Base-by-base conservation (phyloP, 257 asterid species). In the Linaria vulgaris region DNA sequence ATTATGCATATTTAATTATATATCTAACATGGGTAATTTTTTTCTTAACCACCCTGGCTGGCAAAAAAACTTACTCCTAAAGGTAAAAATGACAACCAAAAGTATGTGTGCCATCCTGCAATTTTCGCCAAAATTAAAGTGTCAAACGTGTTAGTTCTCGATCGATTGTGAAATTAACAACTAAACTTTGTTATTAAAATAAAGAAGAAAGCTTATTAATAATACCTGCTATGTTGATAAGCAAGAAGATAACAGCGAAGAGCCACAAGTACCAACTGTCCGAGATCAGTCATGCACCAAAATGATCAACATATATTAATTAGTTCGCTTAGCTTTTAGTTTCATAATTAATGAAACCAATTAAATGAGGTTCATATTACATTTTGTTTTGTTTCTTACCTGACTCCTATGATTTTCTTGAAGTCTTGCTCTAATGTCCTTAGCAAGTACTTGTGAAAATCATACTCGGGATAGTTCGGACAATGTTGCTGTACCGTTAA, bases 21-120 rank as follows among this genome's bases (percentile, higher is more conserved):
- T n/a, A n/a, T n/a, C n/a, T n/a, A n/a, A n/a, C n/a, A n/a, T n/a
- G n/a, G n/a, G n/a, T n/a, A n/a, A n/a, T n/a, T 7, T 5, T 2
- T 19, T 45, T 8, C 8, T 13, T 0, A 14, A 24, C 30, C 14
- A n/a, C 9, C 6, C 5, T 19, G 17, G 7, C 43, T 38, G 25
- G 20, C 41, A 39, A 6, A 46, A 22, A 49, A 20, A 79, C 91
- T 87, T 72, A 92, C 97, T 27, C 64, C 14, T 31, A 90, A 79
- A 49, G 97, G 99, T 67, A 90, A 61, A 78, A 89, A 94, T 31
- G 99, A 79, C 59, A 94, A 59, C 99, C 99, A 94, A 53, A 94
- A 90, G 64, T 82, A 94, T 31, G 91, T 58, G 74, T 90, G 91
- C 96, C 95, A 94, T 44, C 99, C 99, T 92, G 90, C 88, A 78